Evolutionary conservation across 2,329 filamentous ascomycete genomes (phyloP).

Genomic region (Diaporthe destruens): DNA sequence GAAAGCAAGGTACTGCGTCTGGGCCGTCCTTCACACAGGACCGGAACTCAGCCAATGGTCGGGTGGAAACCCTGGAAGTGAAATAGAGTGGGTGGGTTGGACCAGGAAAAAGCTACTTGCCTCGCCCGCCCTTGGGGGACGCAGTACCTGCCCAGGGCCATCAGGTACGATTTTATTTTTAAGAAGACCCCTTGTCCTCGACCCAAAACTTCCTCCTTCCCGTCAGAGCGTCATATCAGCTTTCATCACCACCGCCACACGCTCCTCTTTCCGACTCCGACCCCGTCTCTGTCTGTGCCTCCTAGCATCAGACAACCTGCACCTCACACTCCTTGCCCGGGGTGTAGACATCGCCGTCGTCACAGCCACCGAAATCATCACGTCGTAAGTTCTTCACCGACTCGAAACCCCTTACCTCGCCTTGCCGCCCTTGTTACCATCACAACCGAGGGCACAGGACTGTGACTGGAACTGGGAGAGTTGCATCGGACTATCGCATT

Average conservation of each 20-base stretch:
- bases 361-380: not conserved
- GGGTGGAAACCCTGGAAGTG: constrained; percentile 25
- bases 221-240: constrained; percentile 37
- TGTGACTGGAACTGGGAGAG: constrained; percentile 6
- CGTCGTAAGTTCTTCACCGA: constrained; percentile 19
- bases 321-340: not conserved
- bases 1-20: too few species aligned
- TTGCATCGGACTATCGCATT: constrained; percentile 26
- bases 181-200: constrained; percentile 43
- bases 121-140: constrained; percentile 4
- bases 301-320: constrained; percentile 4
- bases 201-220: constrained; percentile 35
- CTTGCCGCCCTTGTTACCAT: not conserved
- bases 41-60: constrained; percentile 12
- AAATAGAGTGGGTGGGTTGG: constrained; percentile 21
- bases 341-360: not conserved
- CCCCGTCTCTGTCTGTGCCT: constrained; percentile 16
- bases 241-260: constrained; percentile 15
- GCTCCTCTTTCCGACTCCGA: constrained; percentile 4
- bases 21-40: not conserved
- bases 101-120: constrained; percentile 17
- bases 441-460: not conserved
- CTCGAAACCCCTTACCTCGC: not conserved
- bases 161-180: constrained; percentile 40
- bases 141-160: constrained; percentile 26